Conservation (phyloP, 306 rosid genomes). For the Geum urbanum region DNA sequence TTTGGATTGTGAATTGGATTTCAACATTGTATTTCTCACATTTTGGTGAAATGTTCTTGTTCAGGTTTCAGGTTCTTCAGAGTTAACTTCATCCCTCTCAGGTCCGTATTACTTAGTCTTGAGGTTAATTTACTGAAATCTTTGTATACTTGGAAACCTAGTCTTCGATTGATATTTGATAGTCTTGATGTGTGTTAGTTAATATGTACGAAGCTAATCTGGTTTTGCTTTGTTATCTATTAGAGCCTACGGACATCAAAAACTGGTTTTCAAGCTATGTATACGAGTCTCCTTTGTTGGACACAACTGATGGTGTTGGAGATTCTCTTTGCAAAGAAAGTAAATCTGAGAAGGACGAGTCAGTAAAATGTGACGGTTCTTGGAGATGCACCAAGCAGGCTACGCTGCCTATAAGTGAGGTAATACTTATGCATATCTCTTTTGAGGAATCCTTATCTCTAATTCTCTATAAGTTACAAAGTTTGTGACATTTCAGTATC, state of each 20-base stretch:
- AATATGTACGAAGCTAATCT: background rate
- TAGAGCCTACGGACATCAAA: constrained; percentile 69
- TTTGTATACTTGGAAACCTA: background rate
- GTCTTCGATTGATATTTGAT: background rate
- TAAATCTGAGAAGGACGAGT: constrained; percentile 22
- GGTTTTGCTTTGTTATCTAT: background rate
- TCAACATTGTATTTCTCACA: constrained; percentile 1
- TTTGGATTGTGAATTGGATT: background rate
- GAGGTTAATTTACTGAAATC: background rate
- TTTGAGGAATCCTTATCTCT: background rate
- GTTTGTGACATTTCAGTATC: constrained; percentile 4
- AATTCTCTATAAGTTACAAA: background rate
- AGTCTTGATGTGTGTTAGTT: too few relatives aligned
- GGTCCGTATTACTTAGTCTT: constrained; percentile 42
- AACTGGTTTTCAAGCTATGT: constrained; percentile 74
- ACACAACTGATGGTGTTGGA: constrained; percentile 26
- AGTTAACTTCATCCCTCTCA: constrained; percentile 44
- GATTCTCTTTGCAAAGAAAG: constrained; percentile 25
- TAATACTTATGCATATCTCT: background rate
- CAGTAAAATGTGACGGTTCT: constrained; percentile 16
- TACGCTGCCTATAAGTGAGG: constrained; percentile 32
- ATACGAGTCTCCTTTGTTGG: constrained; percentile 55
- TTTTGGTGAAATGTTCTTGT: background rate
- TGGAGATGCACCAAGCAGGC: constrained; percentile 20
- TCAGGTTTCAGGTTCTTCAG: constrained; percentile 38